These are phyloP conservation scores for Cyanidium caldarium DNA, from an alignment of 23 red algal genomes.

Conservation along the genomic window DNA sequence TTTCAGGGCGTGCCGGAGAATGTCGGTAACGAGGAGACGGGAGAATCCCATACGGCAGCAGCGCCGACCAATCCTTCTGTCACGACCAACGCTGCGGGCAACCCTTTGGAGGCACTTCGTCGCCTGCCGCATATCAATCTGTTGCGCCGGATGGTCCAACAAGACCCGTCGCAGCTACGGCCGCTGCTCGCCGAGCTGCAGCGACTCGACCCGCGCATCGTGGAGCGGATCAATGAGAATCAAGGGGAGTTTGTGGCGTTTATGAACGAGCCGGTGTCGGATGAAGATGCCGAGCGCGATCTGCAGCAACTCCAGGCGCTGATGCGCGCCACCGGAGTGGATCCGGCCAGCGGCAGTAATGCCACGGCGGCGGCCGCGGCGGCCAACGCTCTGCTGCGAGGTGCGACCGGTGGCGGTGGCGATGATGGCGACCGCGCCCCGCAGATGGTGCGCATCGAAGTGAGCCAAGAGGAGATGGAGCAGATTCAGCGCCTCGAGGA, in stretches of 20 bases:
- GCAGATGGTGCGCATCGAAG: constrained; percentile 23
- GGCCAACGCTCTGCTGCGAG: no score
- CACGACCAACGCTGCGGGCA: no score
- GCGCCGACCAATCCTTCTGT: no score
- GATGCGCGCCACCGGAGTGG: constrained; percentile 20
- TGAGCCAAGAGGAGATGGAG: constrained; percentile 67
- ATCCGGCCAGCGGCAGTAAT: no score
- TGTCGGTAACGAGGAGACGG: not conserved
- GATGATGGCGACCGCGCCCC: not conserved
- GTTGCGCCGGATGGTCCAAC: constrained; percentile 74
- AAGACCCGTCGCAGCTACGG: constrained; percentile 50
- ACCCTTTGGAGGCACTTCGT: constrained; percentile 2
- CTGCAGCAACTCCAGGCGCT: constrained; percentile 34
- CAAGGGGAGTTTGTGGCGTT: constrained; percentile 69
- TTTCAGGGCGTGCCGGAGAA: constrained; percentile 41
- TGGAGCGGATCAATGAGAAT: constrained; percentile 66
- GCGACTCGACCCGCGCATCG: constrained; percentile 39
- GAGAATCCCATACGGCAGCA: no score
- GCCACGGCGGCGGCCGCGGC: no score
- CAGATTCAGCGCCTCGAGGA: constrained; percentile 63
- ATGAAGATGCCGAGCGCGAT: constrained; percentile 27
- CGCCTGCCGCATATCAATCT: constrained; percentile 53
- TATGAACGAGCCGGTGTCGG: constrained; percentile 64
- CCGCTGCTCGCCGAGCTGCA: constrained; percentile 70
- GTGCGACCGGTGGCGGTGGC: not conserved